Evolutionary conservation across 768 basidiomycete genomes (phyloP).

Genomic region (Phanerodontia chrysosporium): DNA sequence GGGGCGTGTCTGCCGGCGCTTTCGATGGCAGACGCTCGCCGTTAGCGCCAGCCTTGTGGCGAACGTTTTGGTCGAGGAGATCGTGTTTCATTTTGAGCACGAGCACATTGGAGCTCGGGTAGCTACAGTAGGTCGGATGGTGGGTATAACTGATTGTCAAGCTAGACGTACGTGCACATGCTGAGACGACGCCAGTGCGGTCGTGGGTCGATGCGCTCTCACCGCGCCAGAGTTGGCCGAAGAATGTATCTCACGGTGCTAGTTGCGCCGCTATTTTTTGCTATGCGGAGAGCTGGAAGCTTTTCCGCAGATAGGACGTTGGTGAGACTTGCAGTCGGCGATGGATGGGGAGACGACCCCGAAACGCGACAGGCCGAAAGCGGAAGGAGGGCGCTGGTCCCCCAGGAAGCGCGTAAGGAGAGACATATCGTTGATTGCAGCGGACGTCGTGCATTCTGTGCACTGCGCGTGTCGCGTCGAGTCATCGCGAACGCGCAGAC

Average conservation of each 20-base stretch:
- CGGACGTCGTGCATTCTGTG: not conserved
- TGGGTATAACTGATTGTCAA: no score
- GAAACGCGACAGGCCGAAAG: not conserved
- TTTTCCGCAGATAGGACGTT: not conserved
- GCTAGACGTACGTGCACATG: no score
- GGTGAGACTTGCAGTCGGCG: not conserved
- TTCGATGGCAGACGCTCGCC: not conserved
- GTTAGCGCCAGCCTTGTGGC: slow-evolving; percentile 2
- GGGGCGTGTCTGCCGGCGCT: not conserved
- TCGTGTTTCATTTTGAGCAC: no score
- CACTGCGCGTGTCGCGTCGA: not conserved
- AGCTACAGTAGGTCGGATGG: no score
- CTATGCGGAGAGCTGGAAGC: not conserved
- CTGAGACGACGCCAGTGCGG: not conserved
- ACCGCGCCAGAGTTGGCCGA: not conserved
- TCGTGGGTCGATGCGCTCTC: not conserved
- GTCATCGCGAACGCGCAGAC: not conserved
- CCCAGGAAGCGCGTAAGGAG: not conserved
- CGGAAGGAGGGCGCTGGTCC: not conserved
- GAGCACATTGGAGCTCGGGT: no score
- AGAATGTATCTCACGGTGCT: not conserved
- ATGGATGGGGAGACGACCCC: not conserved
- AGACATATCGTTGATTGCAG: no score
- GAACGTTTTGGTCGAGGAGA: not conserved
- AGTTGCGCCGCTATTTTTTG: not conserved